Conservation (phyloP, 106 monocot genomes). For the Allium fistulosum region DNA sequence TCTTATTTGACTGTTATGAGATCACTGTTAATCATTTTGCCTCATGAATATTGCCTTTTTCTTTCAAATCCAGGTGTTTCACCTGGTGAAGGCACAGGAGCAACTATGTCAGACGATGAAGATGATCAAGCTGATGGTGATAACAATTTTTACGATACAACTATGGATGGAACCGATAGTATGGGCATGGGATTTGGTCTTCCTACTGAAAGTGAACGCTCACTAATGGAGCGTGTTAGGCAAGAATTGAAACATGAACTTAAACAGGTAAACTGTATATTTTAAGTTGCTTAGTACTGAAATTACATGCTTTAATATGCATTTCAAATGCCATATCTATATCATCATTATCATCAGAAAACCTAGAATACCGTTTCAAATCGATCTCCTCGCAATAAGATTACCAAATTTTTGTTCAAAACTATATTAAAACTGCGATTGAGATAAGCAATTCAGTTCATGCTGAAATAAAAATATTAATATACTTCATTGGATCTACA, state of each 20-base stretch:
- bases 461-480: too few species aligned
- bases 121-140: slow-evolving; percentile 89
- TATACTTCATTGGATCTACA: too few species aligned
- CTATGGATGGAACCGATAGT: slow-evolving; percentile 56
- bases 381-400: too few species aligned
- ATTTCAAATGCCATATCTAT: too few species aligned
- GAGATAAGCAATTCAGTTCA: too few species aligned
- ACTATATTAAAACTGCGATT: too few species aligned
- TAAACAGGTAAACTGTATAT: slow-evolving; percentile 46
- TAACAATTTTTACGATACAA: slow-evolving; percentile 66
- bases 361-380: too few species aligned
- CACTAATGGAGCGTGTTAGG: slow-evolving; percentile 85
- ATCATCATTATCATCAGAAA: too few species aligned
- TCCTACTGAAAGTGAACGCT: slow-evolving; percentile 90
- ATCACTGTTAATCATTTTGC: background rate
- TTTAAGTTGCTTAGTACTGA: too few species aligned
- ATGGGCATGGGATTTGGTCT: slow-evolving; percentile 91
- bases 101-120: slow-evolving; percentile 96
- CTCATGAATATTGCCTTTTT: background rate
- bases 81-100: slow-evolving; percentile 86
- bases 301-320: too few species aligned
- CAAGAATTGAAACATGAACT: slow-evolving; percentile 95
- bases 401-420: too few species aligned
- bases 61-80: slow-evolving; percentile 45
- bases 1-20: background rate